A percentile compares a stretch with the other conserved stretches of the same genome.
Conservation (phyloP, 805 yeast species). For the Diddensiella santjacobensis region DNA sequence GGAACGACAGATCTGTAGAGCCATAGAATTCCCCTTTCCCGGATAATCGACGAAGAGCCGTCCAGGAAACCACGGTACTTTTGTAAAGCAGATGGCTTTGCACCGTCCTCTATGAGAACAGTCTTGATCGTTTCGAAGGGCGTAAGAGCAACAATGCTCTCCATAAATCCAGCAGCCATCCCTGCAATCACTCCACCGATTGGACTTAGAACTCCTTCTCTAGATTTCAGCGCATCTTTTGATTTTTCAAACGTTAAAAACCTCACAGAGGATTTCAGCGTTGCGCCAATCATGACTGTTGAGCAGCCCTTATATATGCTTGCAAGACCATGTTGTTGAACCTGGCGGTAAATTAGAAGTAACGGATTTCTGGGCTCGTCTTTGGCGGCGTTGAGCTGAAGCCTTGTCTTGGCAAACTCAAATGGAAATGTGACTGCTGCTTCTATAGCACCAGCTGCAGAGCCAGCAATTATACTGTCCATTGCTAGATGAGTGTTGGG, state of each 20-base stretch:
- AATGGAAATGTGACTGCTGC: constrained; percentile 88
- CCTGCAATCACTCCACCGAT: constrained; percentile 83
- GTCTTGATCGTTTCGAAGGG: constrained; percentile 87
- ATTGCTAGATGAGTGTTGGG: neutral
- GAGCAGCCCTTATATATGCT: constrained; percentile 82
- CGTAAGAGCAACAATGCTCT: constrained; percentile 75
- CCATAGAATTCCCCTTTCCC: constrained; percentile 67
- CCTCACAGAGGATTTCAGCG: constrained; percentile 77
- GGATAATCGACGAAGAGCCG: constrained; percentile 54
- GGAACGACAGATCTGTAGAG: constrained; percentile 75
- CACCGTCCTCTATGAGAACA: constrained; percentile 70
- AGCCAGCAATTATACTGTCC: constrained; percentile 38
- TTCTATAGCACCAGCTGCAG: constrained; percentile 47
- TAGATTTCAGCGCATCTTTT: constrained; percentile 61
- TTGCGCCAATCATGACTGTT: constrained; percentile 81
- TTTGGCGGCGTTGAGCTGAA: constrained; percentile 49
- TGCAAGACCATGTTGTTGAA: constrained; percentile 61
- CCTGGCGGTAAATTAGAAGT: constrained; percentile 62
- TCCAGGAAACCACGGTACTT: constrained; percentile 9
- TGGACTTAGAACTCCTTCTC: constrained; percentile 72
- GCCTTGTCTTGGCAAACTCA: constrained; percentile 90
- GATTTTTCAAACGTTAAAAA: constrained; percentile 77
- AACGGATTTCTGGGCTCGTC: constrained; percentile 57
- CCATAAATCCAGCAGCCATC: constrained; percentile 77
- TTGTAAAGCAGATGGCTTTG: constrained; percentile 45